Conservation (phyloP, 1,284 basidiomycete genomes). For the Pholiota adiposa region DNA sequence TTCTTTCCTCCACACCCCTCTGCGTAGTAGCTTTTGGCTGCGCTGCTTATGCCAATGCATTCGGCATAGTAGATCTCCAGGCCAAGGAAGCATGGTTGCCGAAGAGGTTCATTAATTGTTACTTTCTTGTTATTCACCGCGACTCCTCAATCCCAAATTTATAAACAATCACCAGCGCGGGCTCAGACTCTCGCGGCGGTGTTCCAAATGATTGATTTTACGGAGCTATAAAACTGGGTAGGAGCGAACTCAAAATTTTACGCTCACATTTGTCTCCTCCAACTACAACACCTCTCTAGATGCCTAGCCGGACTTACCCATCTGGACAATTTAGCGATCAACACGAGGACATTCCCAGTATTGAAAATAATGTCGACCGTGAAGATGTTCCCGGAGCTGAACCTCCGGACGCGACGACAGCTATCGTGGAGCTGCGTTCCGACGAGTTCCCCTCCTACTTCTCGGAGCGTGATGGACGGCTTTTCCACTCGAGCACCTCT, state of each 20-base stretch:
- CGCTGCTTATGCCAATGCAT: slow-evolving; percentile 7
- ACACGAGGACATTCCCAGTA: not conserved
- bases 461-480: slow-evolving; percentile 52
- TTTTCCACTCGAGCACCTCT: slow-evolving; percentile 65
- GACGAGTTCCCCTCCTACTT: slow-evolving; percentile 65
- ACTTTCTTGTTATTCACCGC: not conserved
- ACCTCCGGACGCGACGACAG: slow-evolving; percentile 20
- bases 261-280: slow-evolving; percentile 1
- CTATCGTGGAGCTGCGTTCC: slow-evolving; percentile 34
- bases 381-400: not conserved
- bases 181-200: slow-evolving; percentile 3
- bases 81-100: not conserved
- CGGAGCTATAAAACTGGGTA: slow-evolving; percentile 10
- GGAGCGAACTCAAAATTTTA: slow-evolving; percentile 1
- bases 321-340: not conserved
- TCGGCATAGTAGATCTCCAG: slow-evolving; percentile 15
- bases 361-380: not conserved
- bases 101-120: not conserved
- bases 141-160: slow-evolving; percentile 11
- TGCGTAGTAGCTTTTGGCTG: slow-evolving; percentile 6
- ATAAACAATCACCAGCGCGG: slow-evolving; percentile 13
- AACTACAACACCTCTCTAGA: slow-evolving; percentile 8
- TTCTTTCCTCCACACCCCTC: slow-evolving; percentile 1
- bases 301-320: slow-evolving; percentile 8
- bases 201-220: slow-evolving; percentile 9